These are phyloP conservation scores for Phialophora macrospora DNA, from an alignment of 2,329 filamentous ascomycete genomes.

Conservation along the genomic window DNA sequence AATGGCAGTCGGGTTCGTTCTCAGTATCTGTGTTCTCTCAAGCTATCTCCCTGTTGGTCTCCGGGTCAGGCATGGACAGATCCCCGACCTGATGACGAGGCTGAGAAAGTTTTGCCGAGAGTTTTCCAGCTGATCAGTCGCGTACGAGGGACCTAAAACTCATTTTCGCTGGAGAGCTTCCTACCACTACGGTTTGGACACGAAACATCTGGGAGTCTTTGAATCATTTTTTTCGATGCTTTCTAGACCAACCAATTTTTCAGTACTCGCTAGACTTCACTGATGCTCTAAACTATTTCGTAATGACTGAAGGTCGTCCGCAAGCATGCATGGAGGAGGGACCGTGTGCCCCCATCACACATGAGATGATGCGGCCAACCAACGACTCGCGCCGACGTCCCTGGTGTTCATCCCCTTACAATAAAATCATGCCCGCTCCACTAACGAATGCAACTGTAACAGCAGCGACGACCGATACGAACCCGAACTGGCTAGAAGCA, in stretches of 20 bases:
- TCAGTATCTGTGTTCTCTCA: too few species aligned
- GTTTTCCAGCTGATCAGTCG: background rate
- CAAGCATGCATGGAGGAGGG: background rate
- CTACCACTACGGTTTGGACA: background rate
- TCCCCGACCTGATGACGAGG: background rate
- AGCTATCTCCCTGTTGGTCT: background rate
- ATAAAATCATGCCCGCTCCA: conserved; percentile 54
- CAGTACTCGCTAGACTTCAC: conserved; percentile 19
- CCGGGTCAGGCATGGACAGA: background rate
- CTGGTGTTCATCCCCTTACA: conserved; percentile 44
- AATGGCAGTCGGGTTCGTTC: background rate
- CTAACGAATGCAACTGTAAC: conserved; percentile 50
- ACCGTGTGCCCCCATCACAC: conserved; percentile 22
- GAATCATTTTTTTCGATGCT: conserved; percentile 14
- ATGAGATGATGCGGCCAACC: conserved; percentile 8
- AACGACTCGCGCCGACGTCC: background rate
- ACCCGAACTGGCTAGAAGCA: conserved; percentile 43
- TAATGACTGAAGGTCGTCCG: background rate
- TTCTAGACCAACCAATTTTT: conserved; percentile 20
- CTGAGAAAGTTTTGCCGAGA: background rate
- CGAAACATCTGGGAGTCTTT: background rate
- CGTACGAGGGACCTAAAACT: background rate
- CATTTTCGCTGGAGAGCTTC: background rate
- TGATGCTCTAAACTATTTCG: conserved; percentile 21
- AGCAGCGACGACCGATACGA: conserved; percentile 51